phyloP scores from a whole-genome alignment of 805 yeast genomes.

The Yarrowia yakushimensis region DNA sequence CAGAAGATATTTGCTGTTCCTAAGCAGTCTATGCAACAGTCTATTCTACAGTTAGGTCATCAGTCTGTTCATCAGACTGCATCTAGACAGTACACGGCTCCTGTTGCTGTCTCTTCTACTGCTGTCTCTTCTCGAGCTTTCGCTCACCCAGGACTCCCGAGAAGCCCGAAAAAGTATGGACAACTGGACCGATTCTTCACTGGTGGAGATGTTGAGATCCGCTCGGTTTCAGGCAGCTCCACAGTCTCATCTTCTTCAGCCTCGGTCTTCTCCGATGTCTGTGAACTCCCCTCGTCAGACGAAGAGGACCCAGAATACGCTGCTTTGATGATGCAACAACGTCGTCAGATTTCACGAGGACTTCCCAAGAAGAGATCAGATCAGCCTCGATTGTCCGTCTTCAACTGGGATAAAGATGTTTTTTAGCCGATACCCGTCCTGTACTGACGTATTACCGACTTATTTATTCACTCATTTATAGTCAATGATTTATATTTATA shows the following conservation, averaged over 20 bases:
- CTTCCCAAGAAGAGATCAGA: not conserved
- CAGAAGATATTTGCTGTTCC: not conserved
- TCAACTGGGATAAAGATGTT: conserved; percentile 35
- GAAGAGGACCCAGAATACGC: conserved; percentile 22
- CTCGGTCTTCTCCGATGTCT: conserved; percentile 4
- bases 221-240: conserved; percentile 2
- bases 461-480: conserved; percentile 19
- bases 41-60: no score
- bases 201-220: not conserved
- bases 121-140: no score
- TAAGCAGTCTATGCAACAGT: no score
- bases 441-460: not conserved
- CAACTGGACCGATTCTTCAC: not conserved
- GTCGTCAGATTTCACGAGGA: conserved; percentile 13
- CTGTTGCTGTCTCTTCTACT: not conserved
- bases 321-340: conserved; percentile 14
- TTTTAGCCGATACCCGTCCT: conserved; percentile 25
- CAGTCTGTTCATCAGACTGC: no score
- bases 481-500: not conserved
- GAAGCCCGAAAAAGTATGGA: conserved; percentile 2
- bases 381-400: conserved; percentile 30
- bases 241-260: not conserved
- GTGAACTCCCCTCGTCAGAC: not conserved
- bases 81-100: not conserved
- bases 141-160: no score